Evolutionary conservation across 257 asterid genomes (phyloP).

Genomic region (Nicotiana tomentosiformis): DNA sequence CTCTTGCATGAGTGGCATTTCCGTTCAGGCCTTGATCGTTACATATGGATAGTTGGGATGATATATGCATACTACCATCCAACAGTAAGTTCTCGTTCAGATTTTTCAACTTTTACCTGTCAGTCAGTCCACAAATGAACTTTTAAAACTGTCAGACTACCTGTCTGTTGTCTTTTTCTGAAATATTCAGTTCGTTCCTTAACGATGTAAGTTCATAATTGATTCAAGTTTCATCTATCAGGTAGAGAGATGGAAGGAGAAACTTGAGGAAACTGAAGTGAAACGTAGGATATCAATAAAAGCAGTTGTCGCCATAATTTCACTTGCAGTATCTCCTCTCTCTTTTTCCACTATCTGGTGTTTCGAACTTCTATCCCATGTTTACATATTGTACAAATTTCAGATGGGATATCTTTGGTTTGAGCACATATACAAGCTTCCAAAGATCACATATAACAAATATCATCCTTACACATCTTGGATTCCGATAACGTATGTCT

Average conservation of each 20-base stretch:
- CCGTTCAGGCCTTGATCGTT: slow-evolving; percentile 85
- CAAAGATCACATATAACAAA: slow-evolving; percentile 68
- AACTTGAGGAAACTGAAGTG: slow-evolving; percentile 78
- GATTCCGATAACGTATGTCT: slow-evolving; percentile 79
- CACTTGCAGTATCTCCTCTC: slow-evolving; percentile 46
- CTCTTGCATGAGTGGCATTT: slow-evolving; percentile 79
- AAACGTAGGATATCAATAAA: slow-evolving; percentile 67
- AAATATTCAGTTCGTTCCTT: background rate
- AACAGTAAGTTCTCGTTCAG: slow-evolving; percentile 38
- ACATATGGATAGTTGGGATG: slow-evolving; percentile 92
- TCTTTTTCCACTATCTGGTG: slow-evolving; percentile 9
- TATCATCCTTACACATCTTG: slow-evolving; percentile 97
- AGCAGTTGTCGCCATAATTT: slow-evolving; percentile 37
- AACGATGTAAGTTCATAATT: background rate
- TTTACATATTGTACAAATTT: slow-evolving; percentile 10
- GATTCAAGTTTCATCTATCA: slow-evolving; percentile 22
- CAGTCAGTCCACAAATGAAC: background rate
- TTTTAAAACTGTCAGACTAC: slow-evolving; percentile 1
- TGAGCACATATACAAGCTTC: slow-evolving; percentile 82
- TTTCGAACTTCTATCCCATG: slow-evolving; percentile 3
- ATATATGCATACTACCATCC: slow-evolving; percentile 90
- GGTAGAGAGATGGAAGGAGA: slow-evolving; percentile 96
- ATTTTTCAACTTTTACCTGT: slow-evolving; percentile 2
- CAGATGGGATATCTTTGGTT: slow-evolving; percentile 87
- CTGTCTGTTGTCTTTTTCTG: background rate